A percentile compares a stretch with the other conserved stretches of the same genome.
Conservation (phyloP, 352 stramenopile species). For the Proteromonas lacertae region DNA sequence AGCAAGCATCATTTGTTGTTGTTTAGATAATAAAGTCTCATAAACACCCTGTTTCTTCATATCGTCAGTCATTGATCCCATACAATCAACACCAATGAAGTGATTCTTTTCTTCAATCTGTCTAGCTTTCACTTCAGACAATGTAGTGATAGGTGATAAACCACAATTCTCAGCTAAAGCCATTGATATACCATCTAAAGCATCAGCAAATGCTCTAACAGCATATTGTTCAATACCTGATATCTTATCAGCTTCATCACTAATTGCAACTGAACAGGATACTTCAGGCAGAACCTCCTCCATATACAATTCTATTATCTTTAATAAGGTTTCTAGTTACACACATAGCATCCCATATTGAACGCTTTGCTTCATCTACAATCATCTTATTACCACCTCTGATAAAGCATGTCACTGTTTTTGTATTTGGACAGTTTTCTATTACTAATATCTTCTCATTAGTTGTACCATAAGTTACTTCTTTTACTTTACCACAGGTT, state of each 20-base stretch:
- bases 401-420: conserved; percentile 65
- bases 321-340: conserved; percentile 85
- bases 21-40: conserved; percentile 37
- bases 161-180: conserved; percentile 96
- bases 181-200: conserved; percentile 70
- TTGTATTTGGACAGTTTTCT: conserved; percentile 75
- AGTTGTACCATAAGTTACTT: too few species aligned
- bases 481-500: conserved; percentile 81
- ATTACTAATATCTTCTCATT: conserved; percentile 98
- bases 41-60: conserved; percentile 86
- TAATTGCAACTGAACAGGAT: conserved; percentile 66
- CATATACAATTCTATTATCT: conserved; percentile 71
- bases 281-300: conserved; percentile 78
- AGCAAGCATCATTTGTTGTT: conserved; percentile 49
- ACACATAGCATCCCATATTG: conserved; percentile 83
- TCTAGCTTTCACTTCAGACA: conserved; percentile 65
- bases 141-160: conserved; percentile 78
- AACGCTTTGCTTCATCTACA: conserved; percentile 92
- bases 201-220: conserved; percentile 80
- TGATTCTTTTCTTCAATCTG: conserved; percentile 54
- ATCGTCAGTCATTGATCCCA: conserved; percentile 59
- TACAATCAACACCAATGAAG: conserved; percentile 83
- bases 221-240: conserved; percentile 83
- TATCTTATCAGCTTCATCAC: conserved; percentile 39
- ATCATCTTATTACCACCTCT: conserved; percentile 67